phyloP scores from a whole-genome alignment of 164 flowering plant species.

The grape (Vitis vinifera) region ASM3070453v1 NC_081820.1:13813001-13813500 shows the following conservation, averaged over 20 bases:
- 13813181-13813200: not conserved
- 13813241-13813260: slow-evolving; percentile 1
- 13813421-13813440: too few species aligned
- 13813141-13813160: not conserved
- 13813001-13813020: too few species aligned
- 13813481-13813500: slow-evolving; percentile 88
- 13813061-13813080: not conserved
- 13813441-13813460: too few species aligned
- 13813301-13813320: too few species aligned
- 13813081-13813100: not conserved
- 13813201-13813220: not conserved
- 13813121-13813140: not conserved
- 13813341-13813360: too few species aligned
- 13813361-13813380: too few species aligned
- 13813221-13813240: not conserved
- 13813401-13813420: too few species aligned
- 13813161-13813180: not conserved
- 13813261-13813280: not conserved
- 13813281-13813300: too few species aligned
- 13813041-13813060: not conserved
- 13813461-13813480: too few species aligned
- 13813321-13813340: too few species aligned
- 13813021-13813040: too few species aligned
- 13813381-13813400: too few species aligned
- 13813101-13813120: not conserved